Conservation (phyloP, 306 rosid species). For the Corylus avellana region DNA sequence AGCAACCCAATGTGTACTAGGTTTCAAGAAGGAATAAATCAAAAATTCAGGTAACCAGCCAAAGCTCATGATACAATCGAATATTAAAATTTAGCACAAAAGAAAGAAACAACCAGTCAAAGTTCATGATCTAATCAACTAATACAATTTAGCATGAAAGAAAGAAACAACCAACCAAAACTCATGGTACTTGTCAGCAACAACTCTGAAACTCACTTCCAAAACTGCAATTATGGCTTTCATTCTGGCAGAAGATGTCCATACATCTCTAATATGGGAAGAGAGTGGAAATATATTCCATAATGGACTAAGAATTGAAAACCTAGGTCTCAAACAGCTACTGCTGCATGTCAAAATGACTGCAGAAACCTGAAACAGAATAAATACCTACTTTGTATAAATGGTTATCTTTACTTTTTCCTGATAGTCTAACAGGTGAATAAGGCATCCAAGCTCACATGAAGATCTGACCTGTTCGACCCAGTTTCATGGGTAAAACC, state of each 20-base stretch:
- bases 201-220: neutral
- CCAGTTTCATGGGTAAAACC: too few species aligned
- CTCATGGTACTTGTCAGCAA: neutral
- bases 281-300: neutral
- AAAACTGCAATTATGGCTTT: neutral
- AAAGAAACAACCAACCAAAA: constrained; percentile 2
- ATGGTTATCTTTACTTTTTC: too few species aligned
- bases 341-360: neutral
- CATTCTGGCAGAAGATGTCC: neutral
- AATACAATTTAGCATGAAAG: too few species aligned
- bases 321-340: neutral
- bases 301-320: neutral
- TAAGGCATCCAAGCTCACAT: too few species aligned
- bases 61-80: neutral
- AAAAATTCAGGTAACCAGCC: neutral
- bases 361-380: too few species aligned
- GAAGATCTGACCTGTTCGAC: too few species aligned
- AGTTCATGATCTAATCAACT: neutral
- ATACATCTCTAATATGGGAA: neutral
- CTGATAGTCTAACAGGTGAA: too few species aligned
- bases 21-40: constrained; percentile 2
- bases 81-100: too few species aligned
- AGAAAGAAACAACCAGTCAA: neutral
- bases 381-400: too few species aligned
- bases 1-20: constrained; percentile 26